Evolutionary conservation across 2,329 filamentous ascomycete species (phyloP).

Genomic region (Fusarium falciforme): DNA sequence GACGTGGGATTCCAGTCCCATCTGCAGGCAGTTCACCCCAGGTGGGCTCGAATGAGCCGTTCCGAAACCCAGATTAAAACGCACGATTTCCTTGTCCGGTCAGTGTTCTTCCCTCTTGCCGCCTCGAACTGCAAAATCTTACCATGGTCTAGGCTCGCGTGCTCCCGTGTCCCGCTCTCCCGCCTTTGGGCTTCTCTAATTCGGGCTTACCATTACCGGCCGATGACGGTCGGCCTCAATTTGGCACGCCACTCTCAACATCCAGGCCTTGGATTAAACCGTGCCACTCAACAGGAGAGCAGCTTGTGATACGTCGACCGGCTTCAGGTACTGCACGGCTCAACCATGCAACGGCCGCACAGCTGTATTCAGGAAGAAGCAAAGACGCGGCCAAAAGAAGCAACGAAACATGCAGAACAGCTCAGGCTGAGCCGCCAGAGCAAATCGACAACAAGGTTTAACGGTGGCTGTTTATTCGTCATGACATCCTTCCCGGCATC

Average conservation of each 20-base stretch:
- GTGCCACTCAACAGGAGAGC: constrained; percentile 16
- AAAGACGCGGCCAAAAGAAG: constrained; percentile 6
- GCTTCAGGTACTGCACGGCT: constrained; percentile 2
- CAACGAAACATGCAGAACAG: constrained; percentile 10
- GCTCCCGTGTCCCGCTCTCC: constrained; percentile 4
- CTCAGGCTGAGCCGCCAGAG: constrained; percentile 1
- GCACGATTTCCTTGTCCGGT: not conserved
- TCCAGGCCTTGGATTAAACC: constrained; percentile 11
- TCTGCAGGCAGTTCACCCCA: constrained; percentile 22
- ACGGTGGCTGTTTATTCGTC: not conserved
- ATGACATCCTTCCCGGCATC: not conserved
- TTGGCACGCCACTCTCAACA: constrained; percentile 20
- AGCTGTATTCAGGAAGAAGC: constrained; percentile 1
- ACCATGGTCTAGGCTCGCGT: constrained; percentile 1
- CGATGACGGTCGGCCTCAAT: constrained; percentile 9
- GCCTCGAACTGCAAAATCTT: constrained; percentile 1
- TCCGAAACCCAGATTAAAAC: not conserved
- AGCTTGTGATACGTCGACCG: constrained; percentile 17
- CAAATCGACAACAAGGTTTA: not conserved
- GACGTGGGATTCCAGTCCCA: constrained; percentile 17
- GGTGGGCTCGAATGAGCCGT: constrained; percentile 6
- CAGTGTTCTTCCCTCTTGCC: constrained; percentile 2
- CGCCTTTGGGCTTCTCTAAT: not conserved
- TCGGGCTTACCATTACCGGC: not conserved
- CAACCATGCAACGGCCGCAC: constrained; percentile 5